Percentiles rank a stretch among this genome's conserved stretches.
These are phyloP conservation scores for Eucalyptus curtisii DNA, from an alignment of 345 rosid species.

Conservation along the genomic window DNA sequence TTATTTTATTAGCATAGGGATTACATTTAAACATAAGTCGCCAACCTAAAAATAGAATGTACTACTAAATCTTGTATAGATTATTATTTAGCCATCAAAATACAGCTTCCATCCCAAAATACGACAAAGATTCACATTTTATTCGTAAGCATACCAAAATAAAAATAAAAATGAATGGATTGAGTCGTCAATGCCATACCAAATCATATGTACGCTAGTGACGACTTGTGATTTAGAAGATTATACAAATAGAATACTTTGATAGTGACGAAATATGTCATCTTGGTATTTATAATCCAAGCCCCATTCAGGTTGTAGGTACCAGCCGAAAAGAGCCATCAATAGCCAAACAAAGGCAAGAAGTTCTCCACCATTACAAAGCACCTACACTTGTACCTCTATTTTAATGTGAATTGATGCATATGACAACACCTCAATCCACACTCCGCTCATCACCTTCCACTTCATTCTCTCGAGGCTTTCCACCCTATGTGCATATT, in stretches of 20 bases:
- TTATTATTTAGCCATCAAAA: not conserved
- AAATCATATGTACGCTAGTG: not conserved
- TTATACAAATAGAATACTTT: not conserved
- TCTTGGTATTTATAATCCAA: not conserved
- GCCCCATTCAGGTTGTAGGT: not conserved
- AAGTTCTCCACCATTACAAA: not conserved
- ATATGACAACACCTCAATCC: not conserved
- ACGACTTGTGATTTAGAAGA: not conserved
- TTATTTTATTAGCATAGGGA: not conserved
- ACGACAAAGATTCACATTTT: not conserved
- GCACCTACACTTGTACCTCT: not conserved
- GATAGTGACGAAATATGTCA: not conserved
- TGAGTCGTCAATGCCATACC: not conserved
- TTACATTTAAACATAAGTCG: not conserved
- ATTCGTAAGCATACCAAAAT: rapidly evolving
- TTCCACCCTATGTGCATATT: not conserved
- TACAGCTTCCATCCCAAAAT: not conserved
- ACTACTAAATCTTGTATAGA: not conserved
- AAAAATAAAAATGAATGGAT: too few relatives aligned
- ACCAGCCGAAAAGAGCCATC: not conserved
- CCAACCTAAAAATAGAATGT: not conserved
- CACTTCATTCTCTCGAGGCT: not conserved
- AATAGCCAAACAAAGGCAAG: not conserved
- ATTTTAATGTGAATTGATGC: not conserved
- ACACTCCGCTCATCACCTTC: not conserved